Conservation (phyloP, 257 asterid genomes). For the Echium plantagineum region DNA sequence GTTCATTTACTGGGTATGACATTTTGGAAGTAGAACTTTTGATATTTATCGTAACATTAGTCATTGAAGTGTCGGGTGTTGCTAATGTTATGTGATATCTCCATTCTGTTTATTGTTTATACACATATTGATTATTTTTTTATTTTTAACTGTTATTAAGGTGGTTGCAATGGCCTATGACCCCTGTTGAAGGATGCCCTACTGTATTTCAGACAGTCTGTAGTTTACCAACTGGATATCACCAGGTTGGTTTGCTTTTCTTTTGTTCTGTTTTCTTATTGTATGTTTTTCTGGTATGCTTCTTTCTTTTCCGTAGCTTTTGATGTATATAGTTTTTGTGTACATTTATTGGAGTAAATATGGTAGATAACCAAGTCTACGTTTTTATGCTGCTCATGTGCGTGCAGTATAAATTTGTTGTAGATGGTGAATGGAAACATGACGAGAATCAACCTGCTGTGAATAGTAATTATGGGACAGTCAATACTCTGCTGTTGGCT, state of each 20-base stretch:
- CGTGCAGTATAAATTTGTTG: slow-evolving; percentile 82
- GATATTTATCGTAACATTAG: background rate
- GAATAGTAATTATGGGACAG: slow-evolving; percentile 58
- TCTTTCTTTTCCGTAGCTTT: background rate
- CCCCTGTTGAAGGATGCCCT: slow-evolving; percentile 87
- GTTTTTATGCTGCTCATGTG: background rate
- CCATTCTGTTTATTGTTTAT: background rate
- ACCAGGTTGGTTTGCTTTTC: slow-evolving; percentile 42
- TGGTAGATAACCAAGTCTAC: background rate
- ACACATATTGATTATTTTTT: background rate
- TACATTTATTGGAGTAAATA: background rate
- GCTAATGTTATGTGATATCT: background rate
- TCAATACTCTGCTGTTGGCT: slow-evolving; percentile 66
- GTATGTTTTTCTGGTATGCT: too few relatives aligned
- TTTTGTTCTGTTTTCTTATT: background rate
- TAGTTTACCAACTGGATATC: slow-evolving; percentile 68
- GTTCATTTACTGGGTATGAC: slow-evolving; percentile 80
- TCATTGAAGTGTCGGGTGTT: background rate
- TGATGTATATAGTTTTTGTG: too few relatives aligned
- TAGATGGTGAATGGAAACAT: slow-evolving; percentile 95
- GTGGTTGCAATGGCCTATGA: slow-evolving; percentile 84
- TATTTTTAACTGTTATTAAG: slow-evolving; percentile 12
- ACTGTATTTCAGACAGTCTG: slow-evolving; percentile 68
- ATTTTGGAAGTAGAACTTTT: background rate
- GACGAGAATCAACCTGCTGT: slow-evolving; percentile 74